Evolutionary conservation across 768 basidiomycete species (phyloP).

Genomic region (Tulasnella sp.): DNA sequence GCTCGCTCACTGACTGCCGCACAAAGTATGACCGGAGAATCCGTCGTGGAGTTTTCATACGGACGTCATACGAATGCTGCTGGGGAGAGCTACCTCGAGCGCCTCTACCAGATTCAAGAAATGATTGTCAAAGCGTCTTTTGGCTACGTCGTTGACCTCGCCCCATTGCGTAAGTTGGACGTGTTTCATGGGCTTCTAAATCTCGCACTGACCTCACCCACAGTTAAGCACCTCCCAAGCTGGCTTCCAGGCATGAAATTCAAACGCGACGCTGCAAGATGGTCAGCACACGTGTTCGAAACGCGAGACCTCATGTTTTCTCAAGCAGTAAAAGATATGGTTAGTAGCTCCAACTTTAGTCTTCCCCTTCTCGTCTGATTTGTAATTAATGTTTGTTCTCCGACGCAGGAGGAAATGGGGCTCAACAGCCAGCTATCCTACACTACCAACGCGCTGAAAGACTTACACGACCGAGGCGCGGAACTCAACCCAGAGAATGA

Average conservation of each 20-base stretch:
- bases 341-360: background rate
- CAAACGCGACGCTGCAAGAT: background rate
- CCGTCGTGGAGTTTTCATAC: background rate
- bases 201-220: background rate
- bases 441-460: background rate
- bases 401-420: background rate
- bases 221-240: background rate
- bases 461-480: background rate
- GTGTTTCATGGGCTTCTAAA: background rate
- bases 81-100: background rate
- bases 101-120: background rate
- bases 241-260: background rate
- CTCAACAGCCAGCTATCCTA: background rate
- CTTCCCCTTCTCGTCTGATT: background rate
- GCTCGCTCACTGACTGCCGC: background rate
- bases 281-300: background rate
- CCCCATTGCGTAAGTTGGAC: background rate
- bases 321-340: background rate
- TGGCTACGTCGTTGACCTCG: slow-evolving; percentile 11
- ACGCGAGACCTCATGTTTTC: background rate
- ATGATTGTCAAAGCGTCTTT: slow-evolving; percentile 20
- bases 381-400: background rate
- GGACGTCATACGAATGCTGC: background rate
- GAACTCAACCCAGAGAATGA: background rate
- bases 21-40: background rate